Percentiles rank a stretch among this genome's conserved stretches.
Conservation (phyloP, 306 rosid genomes). For the Spatholobus suberectus region DNA sequence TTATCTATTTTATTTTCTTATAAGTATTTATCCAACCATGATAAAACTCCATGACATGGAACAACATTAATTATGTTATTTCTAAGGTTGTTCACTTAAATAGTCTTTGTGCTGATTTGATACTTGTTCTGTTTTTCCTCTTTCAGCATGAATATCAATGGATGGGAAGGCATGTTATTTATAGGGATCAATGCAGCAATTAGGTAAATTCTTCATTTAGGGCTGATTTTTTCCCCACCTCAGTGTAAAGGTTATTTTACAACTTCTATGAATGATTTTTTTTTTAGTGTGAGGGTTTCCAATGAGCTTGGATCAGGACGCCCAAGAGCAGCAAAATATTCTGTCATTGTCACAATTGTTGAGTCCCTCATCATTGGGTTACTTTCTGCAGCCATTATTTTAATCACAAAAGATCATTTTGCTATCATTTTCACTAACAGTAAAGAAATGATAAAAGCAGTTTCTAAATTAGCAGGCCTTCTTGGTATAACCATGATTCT, state of each 20-base stretch:
- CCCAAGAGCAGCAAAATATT: constrained; percentile 87
- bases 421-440: constrained; percentile 78
- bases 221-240: background rate
- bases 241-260: background rate
- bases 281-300: constrained; percentile 82
- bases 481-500: constrained; percentile 87
- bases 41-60: background rate
- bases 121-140: constrained; percentile 6
- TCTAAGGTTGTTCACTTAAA: background rate
- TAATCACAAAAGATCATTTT: constrained; percentile 68
- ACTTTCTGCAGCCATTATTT: constrained; percentile 52
- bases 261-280: background rate
- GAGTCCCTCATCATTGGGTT: constrained; percentile 79
- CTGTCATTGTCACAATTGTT: constrained; percentile 57
- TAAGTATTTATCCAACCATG: too few relatives aligned
- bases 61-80: background rate
- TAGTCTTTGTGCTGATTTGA: background rate
- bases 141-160: constrained; percentile 93
- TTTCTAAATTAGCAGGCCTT: constrained; percentile 79
- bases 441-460: constrained; percentile 80
- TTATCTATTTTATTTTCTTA: too few relatives aligned
- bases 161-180: constrained; percentile 98
- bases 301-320: constrained; percentile 95
- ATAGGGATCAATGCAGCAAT: constrained; percentile 98
- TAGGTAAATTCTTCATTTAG: constrained; percentile 57